phyloP scores from a whole-genome alignment of 805 yeast genomes.

The Yarrowia sp. region DNA sequence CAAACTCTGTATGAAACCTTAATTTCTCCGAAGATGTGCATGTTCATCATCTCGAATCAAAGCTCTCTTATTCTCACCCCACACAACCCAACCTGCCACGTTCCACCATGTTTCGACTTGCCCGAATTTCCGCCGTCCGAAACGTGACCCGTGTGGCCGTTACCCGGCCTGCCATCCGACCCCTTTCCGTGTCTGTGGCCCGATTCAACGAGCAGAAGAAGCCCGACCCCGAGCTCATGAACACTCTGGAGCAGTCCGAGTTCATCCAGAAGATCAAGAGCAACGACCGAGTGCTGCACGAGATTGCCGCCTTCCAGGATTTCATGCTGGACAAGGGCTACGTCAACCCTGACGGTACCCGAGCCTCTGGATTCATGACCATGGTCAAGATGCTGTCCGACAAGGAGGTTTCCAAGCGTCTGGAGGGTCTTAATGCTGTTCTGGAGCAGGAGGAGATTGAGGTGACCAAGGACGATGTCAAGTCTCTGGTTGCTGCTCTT shows the following conservation, averaged over 20 bases:
- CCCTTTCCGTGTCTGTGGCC: background rate
- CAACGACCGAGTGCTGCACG: constrained; percentile 33
- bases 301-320: constrained; percentile 35
- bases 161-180: constrained; percentile 4
- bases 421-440: constrained; percentile 39
- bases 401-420: constrained; percentile 45
- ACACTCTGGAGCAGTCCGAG: constrained; percentile 12
- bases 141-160: constrained; percentile 6
- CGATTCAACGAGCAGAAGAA: constrained; percentile 10
- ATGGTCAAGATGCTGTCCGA: constrained; percentile 47
- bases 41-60: background rate
- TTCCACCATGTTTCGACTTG: constrained; percentile 17
- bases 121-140: constrained; percentile 9
- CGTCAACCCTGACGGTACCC: constrained; percentile 31
- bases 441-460: constrained; percentile 43
- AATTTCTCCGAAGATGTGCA: background rate
- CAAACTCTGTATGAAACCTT: background rate
- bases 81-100: background rate
- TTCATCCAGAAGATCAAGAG: constrained; percentile 21
- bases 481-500: constrained; percentile 37
- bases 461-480: constrained; percentile 42
- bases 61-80: background rate
- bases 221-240: constrained; percentile 34
- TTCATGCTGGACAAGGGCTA: constrained; percentile 38
- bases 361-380: constrained; percentile 41